A percentile compares a stretch with the other conserved stretches of the same genome.
These are phyloP conservation scores for Zygnema circumcarinatum DNA, from an alignment of 139 green algal species.

Conservation along the genomic window DNA sequence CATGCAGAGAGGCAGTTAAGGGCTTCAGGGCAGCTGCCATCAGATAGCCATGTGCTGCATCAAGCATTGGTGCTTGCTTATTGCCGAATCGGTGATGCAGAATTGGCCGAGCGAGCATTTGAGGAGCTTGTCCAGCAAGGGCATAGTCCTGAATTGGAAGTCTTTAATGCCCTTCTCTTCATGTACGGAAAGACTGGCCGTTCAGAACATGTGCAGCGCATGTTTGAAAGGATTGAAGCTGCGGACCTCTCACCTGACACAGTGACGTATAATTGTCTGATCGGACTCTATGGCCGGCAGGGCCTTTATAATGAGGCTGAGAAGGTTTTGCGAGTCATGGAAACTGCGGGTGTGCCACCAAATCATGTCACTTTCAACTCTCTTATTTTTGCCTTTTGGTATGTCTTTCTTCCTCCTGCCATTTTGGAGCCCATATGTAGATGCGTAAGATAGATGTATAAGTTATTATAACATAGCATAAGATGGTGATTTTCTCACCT, in stretches of 20 bases:
- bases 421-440: too few relatives aligned
- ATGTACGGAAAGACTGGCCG: neutral
- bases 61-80: neutral
- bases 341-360: neutral
- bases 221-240: conserved; percentile 11
- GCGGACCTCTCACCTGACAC: conserved; percentile 6
- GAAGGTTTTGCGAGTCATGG: conserved; percentile 13
- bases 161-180: neutral
- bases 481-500: too few relatives aligned
- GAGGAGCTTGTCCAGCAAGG: neutral
- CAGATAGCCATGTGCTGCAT: neutral
- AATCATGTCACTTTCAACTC: neutral
- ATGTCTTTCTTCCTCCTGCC: too few relatives aligned
- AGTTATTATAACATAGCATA: too few relatives aligned
- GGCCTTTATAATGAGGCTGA: conserved; percentile 14
- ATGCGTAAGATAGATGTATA: too few relatives aligned
- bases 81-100: neutral
- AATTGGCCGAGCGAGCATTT: neutral
- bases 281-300: conserved; percentile 25
- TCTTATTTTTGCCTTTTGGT: neutral
- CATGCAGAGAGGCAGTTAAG: neutral
- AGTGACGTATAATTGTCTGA: conserved; percentile 25
- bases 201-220: neutral
- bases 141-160: neutral
- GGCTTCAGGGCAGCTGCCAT: neutral